Evolutionary conservation across 73 alveolate species (phyloP), one percentile per base, ranked within the genome.

Genomic region (Uronychia setigera): DNA sequence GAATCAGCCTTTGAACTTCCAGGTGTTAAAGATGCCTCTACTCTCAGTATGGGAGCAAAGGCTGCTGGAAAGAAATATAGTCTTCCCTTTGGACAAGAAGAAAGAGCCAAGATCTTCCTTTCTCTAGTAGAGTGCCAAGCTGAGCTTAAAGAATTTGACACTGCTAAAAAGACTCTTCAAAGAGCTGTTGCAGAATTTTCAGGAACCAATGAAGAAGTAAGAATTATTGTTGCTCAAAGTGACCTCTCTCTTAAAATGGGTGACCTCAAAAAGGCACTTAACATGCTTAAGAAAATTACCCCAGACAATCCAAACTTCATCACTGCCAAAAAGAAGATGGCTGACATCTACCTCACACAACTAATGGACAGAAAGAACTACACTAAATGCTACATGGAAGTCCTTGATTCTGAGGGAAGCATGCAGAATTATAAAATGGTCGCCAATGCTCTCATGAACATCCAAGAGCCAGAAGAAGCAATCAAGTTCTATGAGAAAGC

Each of bases 401-500:
- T 98, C 35, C 77, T 98, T 26, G 99, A 95, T 80, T 94, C 94
- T 35, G 98, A 93, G 58, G 96, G 98, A 9, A 75, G 97, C 59
- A 94, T 93, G 74, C 98, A 92, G 82, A 98, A 97, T 88, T 97
- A 80, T 81, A 93, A 95, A 83, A 84, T 98, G 92, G 96, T 98
- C 29, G 99, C 99, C 13, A 93, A 97, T 76, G 99, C 99, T 34
- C 87, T 98, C 31, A 98, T 98, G 99, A 97, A 95, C 59, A 98
- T 98, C 46, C 93, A 97, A 84, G 99, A 97, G 78, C 99, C 99
- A n/a, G 98, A 98, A 87, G 99, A 98, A 59, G 99, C 99, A 0
- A 96, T 95, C 34, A 88, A 85, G 74, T 92, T 91, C 87, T 97
- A 97, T 87, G 98, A 96, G 90, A 92, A 96, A 78, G 99, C 99